Evolutionary conservation across 129 eudicot genomes (phyloP).

Genomic region (Flaveria sonorensis): DNA sequence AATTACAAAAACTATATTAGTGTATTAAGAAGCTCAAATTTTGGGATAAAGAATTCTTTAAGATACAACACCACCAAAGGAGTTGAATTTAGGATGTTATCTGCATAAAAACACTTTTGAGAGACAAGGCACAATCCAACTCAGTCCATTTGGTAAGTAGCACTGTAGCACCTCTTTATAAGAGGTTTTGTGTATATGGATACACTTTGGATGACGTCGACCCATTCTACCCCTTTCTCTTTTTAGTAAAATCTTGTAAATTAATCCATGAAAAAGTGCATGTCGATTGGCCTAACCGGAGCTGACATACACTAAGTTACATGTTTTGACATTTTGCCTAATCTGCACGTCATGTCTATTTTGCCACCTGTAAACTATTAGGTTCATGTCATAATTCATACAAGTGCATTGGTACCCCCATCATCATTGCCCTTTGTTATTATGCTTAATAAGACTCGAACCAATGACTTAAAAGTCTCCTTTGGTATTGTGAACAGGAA

Average conservation of each 20-base stretch:
- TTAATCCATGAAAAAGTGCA: no score
- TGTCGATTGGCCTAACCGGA: no score
- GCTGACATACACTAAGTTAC: no score
- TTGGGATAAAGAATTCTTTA: not conserved
- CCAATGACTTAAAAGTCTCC: not conserved
- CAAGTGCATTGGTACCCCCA: not conserved
- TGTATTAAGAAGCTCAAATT: not conserved
- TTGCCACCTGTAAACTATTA: not conserved
- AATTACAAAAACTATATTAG: not conserved
- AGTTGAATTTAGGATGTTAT: not conserved
- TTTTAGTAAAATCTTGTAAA: not conserved
- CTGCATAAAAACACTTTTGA: not conserved
- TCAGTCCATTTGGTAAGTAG: not conserved
- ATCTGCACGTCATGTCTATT: not conserved
- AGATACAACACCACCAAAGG: not conserved
- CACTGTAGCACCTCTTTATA: not conserved
- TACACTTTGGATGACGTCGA: not conserved
- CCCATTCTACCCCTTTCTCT: not conserved
- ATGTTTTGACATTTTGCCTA: not conserved
- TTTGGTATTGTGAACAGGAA: conserved; percentile 43
- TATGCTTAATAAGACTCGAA: not conserved
- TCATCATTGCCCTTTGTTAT: conserved; percentile 1
- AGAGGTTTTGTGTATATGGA: no score
- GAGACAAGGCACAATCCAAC: not conserved
- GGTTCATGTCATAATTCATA: not conserved